Evolutionary conservation across 2,329 filamentous ascomycete genomes (phyloP), one percentile per base, ranked within the genome.

Genomic region (Trichoderma guizhouense): DNA sequence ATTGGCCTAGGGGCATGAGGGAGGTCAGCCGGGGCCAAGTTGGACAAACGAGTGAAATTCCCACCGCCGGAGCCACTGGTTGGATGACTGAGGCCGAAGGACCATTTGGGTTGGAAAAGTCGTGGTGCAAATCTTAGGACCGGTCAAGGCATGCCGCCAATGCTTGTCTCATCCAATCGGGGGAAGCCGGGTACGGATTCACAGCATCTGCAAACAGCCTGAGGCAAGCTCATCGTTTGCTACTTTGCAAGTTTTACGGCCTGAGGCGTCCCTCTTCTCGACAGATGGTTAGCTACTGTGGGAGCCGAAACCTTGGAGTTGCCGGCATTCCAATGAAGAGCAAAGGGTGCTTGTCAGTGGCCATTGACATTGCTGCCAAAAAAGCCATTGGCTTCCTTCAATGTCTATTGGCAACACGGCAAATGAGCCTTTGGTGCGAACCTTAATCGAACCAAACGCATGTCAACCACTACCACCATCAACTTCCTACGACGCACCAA

Each of bases 1-100:
- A 75, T 77, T 74, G 72, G 73, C 74, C 66, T 75, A 75, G 78
- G 79, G 79, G 77, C 74, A 76, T 66, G 75, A 77, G 77, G 76
- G 73, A 77, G 74, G 78, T 79, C 78, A 80, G 80, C 78, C 77
- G 78, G 66, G 79, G 77, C 79, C 80, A 79, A 76, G 77, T 76
- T 77, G 76, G 76, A 75, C 77, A 77, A 77, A 76, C 72, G 73
- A 78, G 77, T 77, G 76, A 80, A 75, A 79, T 78, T 78, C 77
- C 77, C 75, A 79, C 75, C 70, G 66, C 71, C 68, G 64, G 72
- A 72, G 68, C 71, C 72, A 65, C 63, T 66, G 64, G 71, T 72
- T 66, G 64, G 71, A 72, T 62, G 71, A 72, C 72, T 69, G 74
- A 68, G 72, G 68, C 68, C 68, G 34, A 70, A 30, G 39, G 53